Conservation (phyloP, 1,139 yeast species). For the Nakaseomyces nivariensis region DNA sequence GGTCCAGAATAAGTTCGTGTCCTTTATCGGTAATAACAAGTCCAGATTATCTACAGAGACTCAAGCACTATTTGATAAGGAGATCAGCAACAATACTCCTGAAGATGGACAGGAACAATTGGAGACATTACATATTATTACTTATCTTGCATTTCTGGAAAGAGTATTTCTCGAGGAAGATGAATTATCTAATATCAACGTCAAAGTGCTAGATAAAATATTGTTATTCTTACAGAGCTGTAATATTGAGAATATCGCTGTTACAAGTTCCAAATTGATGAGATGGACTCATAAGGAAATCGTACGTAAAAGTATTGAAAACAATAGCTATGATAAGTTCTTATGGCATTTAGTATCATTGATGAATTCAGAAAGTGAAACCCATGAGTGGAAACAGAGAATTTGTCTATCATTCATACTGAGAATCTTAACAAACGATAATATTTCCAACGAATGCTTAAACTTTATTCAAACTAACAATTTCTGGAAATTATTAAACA, state of each 20-base stretch:
- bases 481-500: conserved; percentile 56
- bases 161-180: neutral
- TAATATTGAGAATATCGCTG: conserved; percentile 13
- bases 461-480: conserved; percentile 29
- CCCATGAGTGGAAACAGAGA: conserved; percentile 30
- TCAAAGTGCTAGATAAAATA: conserved; percentile 9
- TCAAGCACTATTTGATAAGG: neutral
- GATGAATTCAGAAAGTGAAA: conserved; percentile 26
- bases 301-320: conserved; percentile 5
- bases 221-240: conserved; percentile 14
- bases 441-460: conserved; percentile 28
- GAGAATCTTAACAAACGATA: conserved; percentile 34
- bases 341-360: conserved; percentile 41
- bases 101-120: neutral
- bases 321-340: conserved; percentile 15
- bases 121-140: neutral
- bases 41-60: neutral
- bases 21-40: neutral
- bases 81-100: neutral
- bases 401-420: conserved; percentile 48
- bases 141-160: neutral
- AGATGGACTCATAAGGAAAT: conserved; percentile 21
- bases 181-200: neutral
- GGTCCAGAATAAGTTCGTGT: neutral
- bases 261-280: conserved; percentile 15